Percentiles rank a stretch among this genome's conserved stretches.
These are phyloP conservation scores for Colletotrichum ledebouriae DNA, from an alignment of 2,329 filamentous ascomycete species.

Conservation along the genomic window DNA sequence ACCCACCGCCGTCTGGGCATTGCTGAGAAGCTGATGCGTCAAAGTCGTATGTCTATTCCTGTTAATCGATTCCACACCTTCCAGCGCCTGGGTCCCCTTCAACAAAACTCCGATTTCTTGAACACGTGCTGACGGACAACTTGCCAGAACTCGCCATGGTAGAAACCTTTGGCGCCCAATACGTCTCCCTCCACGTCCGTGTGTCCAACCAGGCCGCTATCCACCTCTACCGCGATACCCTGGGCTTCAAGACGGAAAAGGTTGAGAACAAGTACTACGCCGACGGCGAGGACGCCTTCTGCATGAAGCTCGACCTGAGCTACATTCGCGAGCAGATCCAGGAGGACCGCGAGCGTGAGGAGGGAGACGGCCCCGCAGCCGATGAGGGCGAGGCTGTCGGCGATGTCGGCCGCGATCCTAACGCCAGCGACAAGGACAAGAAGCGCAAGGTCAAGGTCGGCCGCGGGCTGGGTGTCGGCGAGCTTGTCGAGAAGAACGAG, in stretches of 20 bases:
- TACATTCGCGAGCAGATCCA: conserved; percentile 66
- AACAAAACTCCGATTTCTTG: background rate
- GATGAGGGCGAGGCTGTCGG: conserved; percentile 82
- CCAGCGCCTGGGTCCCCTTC: conserved; percentile 5
- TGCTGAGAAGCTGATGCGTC: conserved; percentile 97
- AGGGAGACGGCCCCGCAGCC: conserved; percentile 54
- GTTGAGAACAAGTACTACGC: conserved; percentile 94
- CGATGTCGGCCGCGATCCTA: conserved; percentile 68
- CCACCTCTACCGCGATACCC: conserved; percentile 91
- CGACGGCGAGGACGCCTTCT: conserved; percentile 95
- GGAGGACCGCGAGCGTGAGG: conserved; percentile 56
- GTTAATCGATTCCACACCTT: conserved; percentile 2
- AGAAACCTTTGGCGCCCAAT: conserved; percentile 90
- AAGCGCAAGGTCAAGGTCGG: conserved; percentile 91
- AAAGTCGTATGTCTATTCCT: conserved; percentile 79
- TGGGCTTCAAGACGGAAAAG: conserved; percentile 90
- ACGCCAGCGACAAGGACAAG: conserved; percentile 66
- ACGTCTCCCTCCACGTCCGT: conserved; percentile 96
- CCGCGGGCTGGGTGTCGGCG: conserved; percentile 81
- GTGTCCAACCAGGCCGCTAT: conserved; percentile 93
- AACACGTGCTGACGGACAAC: conserved; percentile 10
- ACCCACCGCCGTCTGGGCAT: conserved; percentile 92
- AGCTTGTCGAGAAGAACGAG: conserved; percentile 80
- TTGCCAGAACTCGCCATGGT: conserved; percentile 89
- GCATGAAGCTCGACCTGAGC: conserved; percentile 89